Evolutionary conservation across 2,329 filamentous ascomycete species (phyloP).

Genomic region (Mollisiaceae sp.): DNA sequence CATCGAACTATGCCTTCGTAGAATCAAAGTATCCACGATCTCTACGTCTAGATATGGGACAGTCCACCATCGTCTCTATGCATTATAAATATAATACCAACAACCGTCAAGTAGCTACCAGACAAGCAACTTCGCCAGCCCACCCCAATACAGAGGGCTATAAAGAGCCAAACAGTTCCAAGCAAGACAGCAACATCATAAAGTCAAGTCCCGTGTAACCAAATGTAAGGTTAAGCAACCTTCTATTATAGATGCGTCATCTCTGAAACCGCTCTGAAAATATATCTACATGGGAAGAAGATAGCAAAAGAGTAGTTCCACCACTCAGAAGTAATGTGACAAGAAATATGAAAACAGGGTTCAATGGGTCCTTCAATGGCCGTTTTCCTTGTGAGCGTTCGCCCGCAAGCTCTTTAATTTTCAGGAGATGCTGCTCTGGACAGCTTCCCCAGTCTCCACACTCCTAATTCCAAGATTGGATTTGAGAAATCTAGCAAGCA

Average conservation of each 20-base stretch:
- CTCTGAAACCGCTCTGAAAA: background rate
- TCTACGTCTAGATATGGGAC: no score
- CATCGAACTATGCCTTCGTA: background rate
- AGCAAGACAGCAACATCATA: background rate
- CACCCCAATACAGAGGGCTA: no score
- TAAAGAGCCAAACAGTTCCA: no score
- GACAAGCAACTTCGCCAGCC: no score
- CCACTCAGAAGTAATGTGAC: background rate
- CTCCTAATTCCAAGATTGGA: no score
- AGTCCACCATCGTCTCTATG: no score
- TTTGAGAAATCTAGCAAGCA: slow-evolving; percentile 37
- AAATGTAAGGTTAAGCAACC: background rate
- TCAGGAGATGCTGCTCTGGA: background rate
- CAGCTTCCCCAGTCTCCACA: no score
- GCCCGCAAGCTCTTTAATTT: background rate
- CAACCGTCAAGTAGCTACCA: no score
- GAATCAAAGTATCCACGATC: background rate
- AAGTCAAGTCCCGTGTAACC: background rate
- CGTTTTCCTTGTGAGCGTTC: no score
- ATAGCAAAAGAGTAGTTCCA: background rate
- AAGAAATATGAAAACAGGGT: slow-evolving; percentile 1
- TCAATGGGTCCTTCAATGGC: background rate
- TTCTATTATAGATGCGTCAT: background rate
- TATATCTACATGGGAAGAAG: background rate
- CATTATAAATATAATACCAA: no score